Base-by-base conservation (phyloP, 202 grass and related monocot species). In the Panicum hallii region DNA sequence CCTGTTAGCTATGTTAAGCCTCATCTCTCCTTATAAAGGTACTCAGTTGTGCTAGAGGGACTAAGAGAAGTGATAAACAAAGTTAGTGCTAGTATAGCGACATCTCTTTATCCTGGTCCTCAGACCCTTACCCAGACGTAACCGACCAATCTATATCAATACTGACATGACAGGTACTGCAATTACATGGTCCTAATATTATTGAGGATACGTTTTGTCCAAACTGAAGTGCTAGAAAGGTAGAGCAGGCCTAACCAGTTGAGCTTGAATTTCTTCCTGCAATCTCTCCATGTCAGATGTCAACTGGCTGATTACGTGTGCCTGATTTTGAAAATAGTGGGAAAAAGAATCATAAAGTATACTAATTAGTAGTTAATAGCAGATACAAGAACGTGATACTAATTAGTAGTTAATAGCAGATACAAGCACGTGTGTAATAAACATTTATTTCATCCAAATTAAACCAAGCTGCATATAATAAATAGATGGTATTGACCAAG, bases 241-340 rank as follows among this genome's bases (percentile, higher is more conserved):
- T 42, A 26, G 62, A 85, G 70, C 38, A 85, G 44, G 43, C 34
- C 88, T 84, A 71, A 99, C 97, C 90, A 91, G 81, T 85, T 94
- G 97, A 94, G 92, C 90, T 86, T 94, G 90, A 68, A 99, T 94
- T 90, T 99, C 97, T 73, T 90, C 86, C 65, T 92, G 92, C 77
- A 99, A 90, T 67, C 71, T 91, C 81, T 94, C 93, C 82, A 99
- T 89, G 81, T 99, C 92, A 83, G 88, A 99, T 84, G 93, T 94
- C 86, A 99, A 87, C 80, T 94, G 94, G 80, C 90, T 90, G 85
- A 99, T 94, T 65, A 93, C 70, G 34, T 99, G 88, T 22, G 91
- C 97, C 97, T 99, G 77, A 75, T 56, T 78, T 63, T 82, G 62
- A 23, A 88, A 84, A 79, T 26, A 43, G 14, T 64, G 49, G 49